Conservation (phyloP, 192 early-diverging fungal species). For the Coemansia sp. region DNA sequence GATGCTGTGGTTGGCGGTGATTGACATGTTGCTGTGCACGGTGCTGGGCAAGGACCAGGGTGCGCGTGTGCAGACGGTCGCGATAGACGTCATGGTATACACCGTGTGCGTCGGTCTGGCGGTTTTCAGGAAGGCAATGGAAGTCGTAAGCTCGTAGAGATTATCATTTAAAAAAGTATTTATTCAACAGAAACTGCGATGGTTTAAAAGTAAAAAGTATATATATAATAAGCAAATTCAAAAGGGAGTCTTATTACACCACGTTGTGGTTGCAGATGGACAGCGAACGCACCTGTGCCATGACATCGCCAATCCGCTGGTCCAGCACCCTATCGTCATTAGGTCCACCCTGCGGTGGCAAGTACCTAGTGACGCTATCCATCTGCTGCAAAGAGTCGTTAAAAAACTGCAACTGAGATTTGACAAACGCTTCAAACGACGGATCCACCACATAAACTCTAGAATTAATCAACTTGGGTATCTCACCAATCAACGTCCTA, state of each 20-base stretch:
- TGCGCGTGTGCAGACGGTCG: conserved; percentile 19
- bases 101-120: conserved; percentile 13
- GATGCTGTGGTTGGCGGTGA: neutral
- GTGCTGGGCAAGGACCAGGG: conserved; percentile 19
- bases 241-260: neutral
- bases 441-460: conserved; percentile 91
- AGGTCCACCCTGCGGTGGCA: conserved; percentile 62
- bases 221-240: neutral
- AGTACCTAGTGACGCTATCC: conserved; percentile 61
- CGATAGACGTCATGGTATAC: conserved; percentile 22
- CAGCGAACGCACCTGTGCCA: conserved; percentile 87
- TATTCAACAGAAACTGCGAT: too few species aligned
- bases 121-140: conserved; percentile 1
- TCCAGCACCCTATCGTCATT: conserved; percentile 60
- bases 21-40: neutral
- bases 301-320: conserved; percentile 73
- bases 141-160: neutral
- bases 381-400: conserved; percentile 77
- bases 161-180: neutral
- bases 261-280: conserved; percentile 80
- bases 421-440: conserved; percentile 93
- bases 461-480: conserved; percentile 87
- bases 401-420: conserved; percentile 90
- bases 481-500: conserved; percentile 73
- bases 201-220: too few species aligned